Percentiles rank a stretch among this genome's conserved stretches.
Conservation (phyloP, 129 eudicot genomes). For the Flaveria linearis region DNA sequence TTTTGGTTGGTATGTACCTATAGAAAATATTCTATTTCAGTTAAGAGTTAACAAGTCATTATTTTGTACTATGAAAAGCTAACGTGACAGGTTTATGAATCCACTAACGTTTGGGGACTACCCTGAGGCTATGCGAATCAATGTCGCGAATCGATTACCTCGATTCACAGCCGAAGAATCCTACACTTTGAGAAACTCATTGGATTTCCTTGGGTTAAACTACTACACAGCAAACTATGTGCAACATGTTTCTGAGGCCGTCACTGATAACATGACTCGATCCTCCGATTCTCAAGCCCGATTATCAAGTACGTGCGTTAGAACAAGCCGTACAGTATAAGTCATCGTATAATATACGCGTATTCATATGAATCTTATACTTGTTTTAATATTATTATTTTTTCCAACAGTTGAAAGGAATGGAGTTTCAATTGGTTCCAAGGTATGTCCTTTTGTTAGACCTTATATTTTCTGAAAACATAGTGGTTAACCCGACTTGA, state of each 20-base stretch:
- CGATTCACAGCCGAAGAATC: conserved; percentile 58
- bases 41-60: too few species aligned
- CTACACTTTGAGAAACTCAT: conserved; percentile 49
- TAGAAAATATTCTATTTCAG: too few species aligned
- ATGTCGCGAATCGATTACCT: conserved; percentile 47
- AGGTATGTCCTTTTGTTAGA: conserved; percentile 26
- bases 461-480: background rate
- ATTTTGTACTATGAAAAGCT: too few species aligned
- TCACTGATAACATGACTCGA: conserved; percentile 38
- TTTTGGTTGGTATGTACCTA: conserved; percentile 51
- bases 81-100: conserved; percentile 52
- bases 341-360: background rate
- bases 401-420: conserved; percentile 38
- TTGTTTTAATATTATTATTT: background rate
- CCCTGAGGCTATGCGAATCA: conserved; percentile 47
- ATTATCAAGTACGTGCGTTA: conserved; percentile 35
- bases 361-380: background rate
- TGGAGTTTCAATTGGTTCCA: conserved; percentile 54
- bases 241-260: conserved; percentile 34
- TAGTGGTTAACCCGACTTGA: background rate
- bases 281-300: conserved; percentile 42
- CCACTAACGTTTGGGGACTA: conserved; percentile 60
- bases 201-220: conserved; percentile 65
- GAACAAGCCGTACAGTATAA: background rate
- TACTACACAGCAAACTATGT: conserved; percentile 63